A percentile compares a stretch with the other conserved stretches of the same genome.
These are phyloP conservation scores for Fusarium floridanum DNA, from an alignment of 2,329 filamentous ascomycete species.

Conservation along the genomic window DNA sequence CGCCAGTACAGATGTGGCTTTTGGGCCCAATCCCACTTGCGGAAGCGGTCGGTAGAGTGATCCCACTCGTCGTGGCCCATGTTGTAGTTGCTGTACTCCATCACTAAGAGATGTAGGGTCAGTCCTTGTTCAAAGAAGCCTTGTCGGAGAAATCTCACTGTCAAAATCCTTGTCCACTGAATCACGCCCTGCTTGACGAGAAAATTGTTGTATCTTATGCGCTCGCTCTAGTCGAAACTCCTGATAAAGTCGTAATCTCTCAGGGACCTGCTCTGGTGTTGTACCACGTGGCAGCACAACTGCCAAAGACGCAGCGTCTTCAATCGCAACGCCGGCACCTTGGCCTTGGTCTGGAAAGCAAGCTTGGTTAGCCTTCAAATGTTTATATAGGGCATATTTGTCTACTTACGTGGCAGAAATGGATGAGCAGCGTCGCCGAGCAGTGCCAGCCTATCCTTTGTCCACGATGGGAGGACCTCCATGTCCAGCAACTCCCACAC, in stretches of 20 bases:
- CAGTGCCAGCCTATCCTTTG: slow-evolving; percentile 65
- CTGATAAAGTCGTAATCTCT: slow-evolving; percentile 71
- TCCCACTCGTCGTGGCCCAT: slow-evolving; percentile 38
- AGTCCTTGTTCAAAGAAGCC: neutral
- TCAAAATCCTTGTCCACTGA: slow-evolving; percentile 21
- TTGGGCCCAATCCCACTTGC: slow-evolving; percentile 29
- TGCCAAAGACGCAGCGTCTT: slow-evolving; percentile 72
- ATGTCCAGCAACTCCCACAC: slow-evolving; percentile 74
- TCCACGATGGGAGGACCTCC: slow-evolving; percentile 68
- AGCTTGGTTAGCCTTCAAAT: neutral
- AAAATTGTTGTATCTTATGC: slow-evolving; percentile 68
- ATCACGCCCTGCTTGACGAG: slow-evolving; percentile 61
- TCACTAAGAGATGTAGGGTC: slow-evolving; percentile 15
- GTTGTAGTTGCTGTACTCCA: slow-evolving; percentile 30
- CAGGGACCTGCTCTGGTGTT: slow-evolving; percentile 59
- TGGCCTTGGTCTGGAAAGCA: slow-evolving; percentile 32
- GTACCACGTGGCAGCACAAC: slow-evolving; percentile 66
- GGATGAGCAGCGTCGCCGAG: slow-evolving; percentile 78
- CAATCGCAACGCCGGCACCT: slow-evolving; percentile 74
- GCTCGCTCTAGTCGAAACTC: slow-evolving; percentile 69
- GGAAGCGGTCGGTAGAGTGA: slow-evolving; percentile 28
- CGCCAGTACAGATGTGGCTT: slow-evolving; percentile 34
- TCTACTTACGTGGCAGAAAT: slow-evolving; percentile 63
- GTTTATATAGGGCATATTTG: neutral
- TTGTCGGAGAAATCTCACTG: slow-evolving; percentile 9